Evolutionary conservation across 2,329 filamentous ascomycete genomes (phyloP), one percentile per base, ranked within the genome.

Genomic region (Diaporthe sp.): DNA sequence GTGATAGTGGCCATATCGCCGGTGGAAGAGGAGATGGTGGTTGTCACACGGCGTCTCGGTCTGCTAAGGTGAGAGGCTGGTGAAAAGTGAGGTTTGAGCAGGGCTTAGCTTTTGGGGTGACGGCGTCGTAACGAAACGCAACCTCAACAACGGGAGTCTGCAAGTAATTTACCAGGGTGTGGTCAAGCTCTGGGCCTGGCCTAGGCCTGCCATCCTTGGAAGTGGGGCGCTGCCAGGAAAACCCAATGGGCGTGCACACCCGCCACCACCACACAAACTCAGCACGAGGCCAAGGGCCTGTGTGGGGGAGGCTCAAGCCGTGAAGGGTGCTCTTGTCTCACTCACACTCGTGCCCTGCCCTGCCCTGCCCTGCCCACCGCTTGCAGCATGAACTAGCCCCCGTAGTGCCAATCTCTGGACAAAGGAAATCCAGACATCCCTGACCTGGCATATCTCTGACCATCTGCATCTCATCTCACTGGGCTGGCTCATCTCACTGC

Each of bases 1-100:
- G 49, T 25, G 39, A 22, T 51, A 25, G 46, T 73, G 71, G 58
- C 61, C 71, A 73, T 73, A 37, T 62, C 53, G 39, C 44, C 65
- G 22, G 49, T 19, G 65, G 49, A 22, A n/a, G 65, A 42, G 49
- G 65, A 28, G 46, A 34, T 53, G 65, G 31, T 44, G 37, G 71
- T 57, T 61, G 71, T 73, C 44, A 59, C 58, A 73, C 71, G 37
- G 61, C 37, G 34, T 65, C 51, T 55, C 44, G 46, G 58, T 25
- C 46, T 73, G 37, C 28, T 42, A 46, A 65, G 71, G 58, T 73
- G 49, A 44, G 71, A 73, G 58, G 46, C 61, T 73, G 71, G 59
- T 62, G 58, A 73, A 73, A 73, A 73, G 71, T 73, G 71, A 73
- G 71, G 71, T 73, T 73, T n/a, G 46, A 68, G 31, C 46, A 42